A percentile compares a stretch with the other conserved stretches of the same genome.
phyloP scores from a whole-genome alignment of 345 rosid genomes.

The Salix caprea region DNA sequence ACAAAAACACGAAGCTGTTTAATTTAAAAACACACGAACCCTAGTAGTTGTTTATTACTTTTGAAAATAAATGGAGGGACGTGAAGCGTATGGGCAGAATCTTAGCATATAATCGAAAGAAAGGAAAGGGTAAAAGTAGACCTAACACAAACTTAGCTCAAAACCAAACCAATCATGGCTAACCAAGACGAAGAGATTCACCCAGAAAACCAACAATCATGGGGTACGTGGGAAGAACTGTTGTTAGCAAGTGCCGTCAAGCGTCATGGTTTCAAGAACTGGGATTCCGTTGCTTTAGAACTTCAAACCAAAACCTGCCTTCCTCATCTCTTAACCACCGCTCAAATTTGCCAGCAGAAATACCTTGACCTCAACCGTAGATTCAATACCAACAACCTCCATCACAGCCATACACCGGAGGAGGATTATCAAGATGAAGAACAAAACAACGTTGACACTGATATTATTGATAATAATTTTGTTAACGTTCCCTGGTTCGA shows the following conservation, averaged over 20 bases:
- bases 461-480: neutral
- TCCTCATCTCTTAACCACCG: conserved; percentile 40
- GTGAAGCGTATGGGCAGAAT: neutral
- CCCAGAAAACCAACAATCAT: conserved; percentile 16
- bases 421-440: neutral
- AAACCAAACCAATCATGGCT: conserved; percentile 5
- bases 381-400: conserved; percentile 22
- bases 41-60: neutral
- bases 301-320: conserved; percentile 51
- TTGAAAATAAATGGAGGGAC: conserved; percentile 5
- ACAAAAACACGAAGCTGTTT: neutral
- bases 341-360: conserved; percentile 49
- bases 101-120: neutral
- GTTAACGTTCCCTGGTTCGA: conserved; percentile 56
- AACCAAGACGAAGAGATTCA: neutral
- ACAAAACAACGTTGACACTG: neutral
- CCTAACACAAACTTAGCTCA: neutral
- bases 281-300: conserved; percentile 76
- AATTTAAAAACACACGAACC: neutral
- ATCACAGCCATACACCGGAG: neutral
- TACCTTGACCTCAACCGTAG: conserved; percentile 63
- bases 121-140: neutral
- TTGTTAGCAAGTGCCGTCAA: conserved; percentile 76
- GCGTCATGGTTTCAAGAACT: conserved; percentile 64
- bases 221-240: conserved; percentile 90